A percentile compares a stretch with the other conserved stretches of the same genome.
Evolutionary conservation across 2,329 filamentous ascomycete species (phyloP).

Genomic region (Alternaria arborescens): DNA sequence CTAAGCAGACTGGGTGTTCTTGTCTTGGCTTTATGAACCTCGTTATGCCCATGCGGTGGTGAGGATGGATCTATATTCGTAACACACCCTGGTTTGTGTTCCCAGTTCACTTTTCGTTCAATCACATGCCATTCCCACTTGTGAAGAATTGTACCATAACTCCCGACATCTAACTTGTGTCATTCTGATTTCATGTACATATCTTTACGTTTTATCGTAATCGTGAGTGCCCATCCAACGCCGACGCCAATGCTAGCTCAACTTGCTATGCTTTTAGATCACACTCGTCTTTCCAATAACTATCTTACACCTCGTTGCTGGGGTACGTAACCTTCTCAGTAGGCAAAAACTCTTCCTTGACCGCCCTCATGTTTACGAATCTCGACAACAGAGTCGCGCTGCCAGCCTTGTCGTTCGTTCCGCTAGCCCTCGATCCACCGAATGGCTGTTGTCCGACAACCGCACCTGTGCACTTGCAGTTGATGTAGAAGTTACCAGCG

Average conservation of each 20-base stretch:
- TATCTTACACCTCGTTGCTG: constrained; percentile 57
- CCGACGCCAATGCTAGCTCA: constrained; percentile 3
- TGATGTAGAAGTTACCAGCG: constrained; percentile 87
- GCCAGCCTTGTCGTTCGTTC: constrained; percentile 67
- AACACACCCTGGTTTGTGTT: not conserved
- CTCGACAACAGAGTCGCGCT: constrained; percentile 60
- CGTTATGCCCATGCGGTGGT: not conserved
- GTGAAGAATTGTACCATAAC: not conserved
- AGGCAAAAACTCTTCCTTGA: constrained; percentile 65
- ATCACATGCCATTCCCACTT: not conserved
- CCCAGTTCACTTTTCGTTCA: accelerated
- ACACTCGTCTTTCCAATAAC: not conserved
- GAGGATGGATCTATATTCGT: not conserved
- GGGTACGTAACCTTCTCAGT: constrained; percentile 61
- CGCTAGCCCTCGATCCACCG: constrained; percentile 64
- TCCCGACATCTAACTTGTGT: not conserved
- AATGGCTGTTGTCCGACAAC: constrained; percentile 62
- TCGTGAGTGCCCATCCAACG: not conserved
- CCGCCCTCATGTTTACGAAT: constrained; percentile 64
- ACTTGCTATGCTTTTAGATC: not conserved
- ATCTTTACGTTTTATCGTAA: not conserved
- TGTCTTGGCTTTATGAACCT: not conserved
- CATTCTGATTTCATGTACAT: not conserved
- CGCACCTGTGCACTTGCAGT: constrained; percentile 73
- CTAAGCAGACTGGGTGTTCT: not conserved